Conservation (phyloP, 495 filamentous ascomycete species). For the Pyrenopolyporus hunteri region DNA sequence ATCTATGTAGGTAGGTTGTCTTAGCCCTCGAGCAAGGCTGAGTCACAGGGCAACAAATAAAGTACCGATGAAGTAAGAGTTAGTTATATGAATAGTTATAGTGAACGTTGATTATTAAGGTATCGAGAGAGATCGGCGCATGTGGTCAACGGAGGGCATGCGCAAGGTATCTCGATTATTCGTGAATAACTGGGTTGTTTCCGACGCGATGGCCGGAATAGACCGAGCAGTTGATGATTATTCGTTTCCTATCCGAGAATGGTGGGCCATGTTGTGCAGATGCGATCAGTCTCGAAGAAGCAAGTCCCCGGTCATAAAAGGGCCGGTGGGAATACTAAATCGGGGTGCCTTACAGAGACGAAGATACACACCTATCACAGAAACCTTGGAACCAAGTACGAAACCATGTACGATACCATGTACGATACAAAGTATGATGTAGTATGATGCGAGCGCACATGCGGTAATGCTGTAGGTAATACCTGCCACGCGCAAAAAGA, state of each 20-base stretch:
- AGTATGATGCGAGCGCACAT: conserved; percentile 5
- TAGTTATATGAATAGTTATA: too few relatives aligned
- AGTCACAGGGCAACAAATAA: conserved; percentile 33
- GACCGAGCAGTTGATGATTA: conserved; percentile 12
- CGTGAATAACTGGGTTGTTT: not conserved
- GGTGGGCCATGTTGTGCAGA: conserved; percentile 13
- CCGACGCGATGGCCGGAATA: conserved; percentile 8
- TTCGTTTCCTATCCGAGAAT: conserved; percentile 25
- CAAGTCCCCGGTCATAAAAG: conserved; percentile 20
- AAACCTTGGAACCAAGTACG: too few relatives aligned
- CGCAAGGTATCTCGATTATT: not conserved
- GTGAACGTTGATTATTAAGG: conserved; percentile 7
- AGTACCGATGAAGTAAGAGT: conserved; percentile 19
- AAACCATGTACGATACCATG: too few relatives aligned
- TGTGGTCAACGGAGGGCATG: not conserved
- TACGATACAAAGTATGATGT: too few relatives aligned
- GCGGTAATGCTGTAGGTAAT: conserved; percentile 2
- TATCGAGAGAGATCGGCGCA: conserved; percentile 17
- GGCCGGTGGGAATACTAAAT: conserved; percentile 26
- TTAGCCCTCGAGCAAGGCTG: conserved; percentile 1
- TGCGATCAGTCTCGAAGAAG: conserved; percentile 10
- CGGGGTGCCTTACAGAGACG: conserved; percentile 12
- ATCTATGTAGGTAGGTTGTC: not conserved
- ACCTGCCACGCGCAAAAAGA: conserved; percentile 6
- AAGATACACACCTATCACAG: not conserved